Evolutionary conservation across 1,284 basidiomycete genomes (phyloP).

Genomic region (Vanrija sp.): DNA sequence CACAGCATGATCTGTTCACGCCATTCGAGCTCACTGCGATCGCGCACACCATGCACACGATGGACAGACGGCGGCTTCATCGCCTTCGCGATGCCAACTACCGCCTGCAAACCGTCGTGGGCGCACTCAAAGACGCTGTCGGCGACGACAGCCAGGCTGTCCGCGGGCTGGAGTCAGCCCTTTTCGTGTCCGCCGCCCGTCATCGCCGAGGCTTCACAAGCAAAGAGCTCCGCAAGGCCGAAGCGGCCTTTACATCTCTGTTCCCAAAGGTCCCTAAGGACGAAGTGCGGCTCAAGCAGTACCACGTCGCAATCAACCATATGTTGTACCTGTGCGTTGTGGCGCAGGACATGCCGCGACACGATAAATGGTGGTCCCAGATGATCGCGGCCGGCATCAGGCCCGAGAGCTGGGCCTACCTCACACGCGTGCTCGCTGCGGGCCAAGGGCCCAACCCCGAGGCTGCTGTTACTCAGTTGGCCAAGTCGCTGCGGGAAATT

Average conservation of each 20-base stretch:
- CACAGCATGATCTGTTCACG: slow-evolving; percentile 26
- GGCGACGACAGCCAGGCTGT: slow-evolving; percentile 7
- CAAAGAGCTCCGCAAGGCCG: slow-evolving; percentile 15
- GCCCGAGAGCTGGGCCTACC: slow-evolving; percentile 21
- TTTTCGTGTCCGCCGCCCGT: slow-evolving; percentile 11
- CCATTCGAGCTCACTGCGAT: slow-evolving; percentile 24
- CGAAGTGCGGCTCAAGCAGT: slow-evolving; percentile 8
- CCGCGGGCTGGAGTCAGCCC: slow-evolving; percentile 16
- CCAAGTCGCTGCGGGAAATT: slow-evolving; percentile 4
- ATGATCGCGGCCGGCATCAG: slow-evolving; percentile 17
- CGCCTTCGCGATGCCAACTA: slow-evolving; percentile 13
- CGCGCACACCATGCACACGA: slow-evolving; percentile 14
- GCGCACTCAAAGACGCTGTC: slow-evolving; percentile 21
- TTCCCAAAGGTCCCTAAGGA: slow-evolving; percentile 14
- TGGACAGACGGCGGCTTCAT: slow-evolving; percentile 15
- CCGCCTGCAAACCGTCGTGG: slow-evolving; percentile 20
- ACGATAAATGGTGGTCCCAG: slow-evolving; percentile 27
- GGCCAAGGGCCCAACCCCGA: slow-evolving; percentile 3
- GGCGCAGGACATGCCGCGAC: slow-evolving; percentile 12
- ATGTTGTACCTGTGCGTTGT: slow-evolving; percentile 33
- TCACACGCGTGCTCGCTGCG: slow-evolving; percentile 19
- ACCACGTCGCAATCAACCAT: slow-evolving; percentile 27
- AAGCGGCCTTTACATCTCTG: slow-evolving; percentile 14
- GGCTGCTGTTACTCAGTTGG: slow-evolving; percentile 4
- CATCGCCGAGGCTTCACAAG: slow-evolving; percentile 4